Evolutionary conservation across 768 basidiomycete genomes (phyloP), one percentile per base, ranked within the genome.

Genomic region (Pulveroboletus sp.): DNA sequence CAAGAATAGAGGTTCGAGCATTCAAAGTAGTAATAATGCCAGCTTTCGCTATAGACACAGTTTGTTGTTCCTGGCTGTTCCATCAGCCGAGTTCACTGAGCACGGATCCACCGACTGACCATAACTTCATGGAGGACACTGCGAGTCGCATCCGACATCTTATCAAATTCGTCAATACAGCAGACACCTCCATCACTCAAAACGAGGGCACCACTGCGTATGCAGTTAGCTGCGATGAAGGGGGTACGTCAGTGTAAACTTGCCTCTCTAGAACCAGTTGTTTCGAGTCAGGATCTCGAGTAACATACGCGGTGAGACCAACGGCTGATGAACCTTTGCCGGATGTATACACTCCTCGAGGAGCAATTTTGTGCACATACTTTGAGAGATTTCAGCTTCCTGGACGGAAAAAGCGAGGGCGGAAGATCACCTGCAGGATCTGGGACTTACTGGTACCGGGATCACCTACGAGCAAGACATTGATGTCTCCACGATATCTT

Each of bases 361-460:
- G 96, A 1, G 96, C 95, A 53, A 99, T 93, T 72, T 97, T 95
- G 71, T 99, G 94, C 0, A 99, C 96, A 67, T 98, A 98, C 93
- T 98, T 60, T 4, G 18, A 27, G 10, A 8, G 9, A 2, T 0
- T 24, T 57, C 15, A 57, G 38, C 4, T 41, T 6, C 1, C 18
- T 18, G 6, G 9, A 6, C 6, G 15, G 14, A 48, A 10, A 26
- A 18, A 1, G 50, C 21, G 7, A 30, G 8, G 33, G 14, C 27
- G 8, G 45, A 18, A 1, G 62, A 76, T 63, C 56, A 89, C 95
- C 73, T 90, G 83, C 31, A 99, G 67, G 54, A 99, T 93, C 65
- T 99, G 96, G 37, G 87, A 91, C 73, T 99, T 99, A 76, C 84
- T 86, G 18, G 89, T 90, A 76, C 96, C 96, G 11, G 96, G 96